A percentile compares a stretch with the other conserved stretches of the same genome.
Conservation (phyloP, 768 basidiomycete genomes). For the Boletales sp. region DNA sequence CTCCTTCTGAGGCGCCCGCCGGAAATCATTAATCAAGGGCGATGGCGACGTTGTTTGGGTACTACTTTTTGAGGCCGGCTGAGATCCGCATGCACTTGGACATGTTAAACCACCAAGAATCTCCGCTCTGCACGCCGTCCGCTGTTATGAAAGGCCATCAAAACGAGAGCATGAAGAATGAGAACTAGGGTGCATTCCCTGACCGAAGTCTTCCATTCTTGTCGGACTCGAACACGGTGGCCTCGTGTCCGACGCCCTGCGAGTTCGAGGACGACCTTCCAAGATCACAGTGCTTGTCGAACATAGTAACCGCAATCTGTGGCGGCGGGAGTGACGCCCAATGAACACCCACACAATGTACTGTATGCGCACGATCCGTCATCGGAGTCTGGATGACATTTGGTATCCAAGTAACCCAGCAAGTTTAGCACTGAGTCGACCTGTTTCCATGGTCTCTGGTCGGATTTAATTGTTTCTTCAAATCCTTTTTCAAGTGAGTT, state of each 20-base stretch:
- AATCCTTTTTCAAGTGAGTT: not conserved
- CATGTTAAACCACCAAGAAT: not conserved
- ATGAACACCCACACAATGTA: too few species aligned
- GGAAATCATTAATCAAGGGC: not conserved
- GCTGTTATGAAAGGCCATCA: not conserved
- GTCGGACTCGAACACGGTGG: not conserved
- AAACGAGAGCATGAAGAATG: not conserved
- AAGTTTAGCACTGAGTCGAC: too few species aligned
- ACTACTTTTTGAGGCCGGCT: too few species aligned
- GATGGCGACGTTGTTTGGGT: not conserved
- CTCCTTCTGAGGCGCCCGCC: not conserved
- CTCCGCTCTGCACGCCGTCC: conserved; percentile 5
- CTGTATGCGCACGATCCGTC: too few species aligned
- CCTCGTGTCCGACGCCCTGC: conserved; percentile 3
- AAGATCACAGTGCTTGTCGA: too few species aligned
- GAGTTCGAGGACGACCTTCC: too few species aligned
- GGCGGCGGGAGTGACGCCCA: too few species aligned
- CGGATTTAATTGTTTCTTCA: not conserved
- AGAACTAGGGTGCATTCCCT: not conserved
- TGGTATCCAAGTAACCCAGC: too few species aligned
- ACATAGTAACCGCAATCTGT: too few species aligned
- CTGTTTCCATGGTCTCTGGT: too few species aligned
- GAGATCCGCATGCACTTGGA: conserved; percentile 2
- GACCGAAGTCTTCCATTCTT: conserved; percentile 13
- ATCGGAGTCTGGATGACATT: too few species aligned